These are phyloP conservation scores for Prunus davidiana DNA, from an alignment of 306 rosid genomes.

Conservation along the genomic window DNA sequence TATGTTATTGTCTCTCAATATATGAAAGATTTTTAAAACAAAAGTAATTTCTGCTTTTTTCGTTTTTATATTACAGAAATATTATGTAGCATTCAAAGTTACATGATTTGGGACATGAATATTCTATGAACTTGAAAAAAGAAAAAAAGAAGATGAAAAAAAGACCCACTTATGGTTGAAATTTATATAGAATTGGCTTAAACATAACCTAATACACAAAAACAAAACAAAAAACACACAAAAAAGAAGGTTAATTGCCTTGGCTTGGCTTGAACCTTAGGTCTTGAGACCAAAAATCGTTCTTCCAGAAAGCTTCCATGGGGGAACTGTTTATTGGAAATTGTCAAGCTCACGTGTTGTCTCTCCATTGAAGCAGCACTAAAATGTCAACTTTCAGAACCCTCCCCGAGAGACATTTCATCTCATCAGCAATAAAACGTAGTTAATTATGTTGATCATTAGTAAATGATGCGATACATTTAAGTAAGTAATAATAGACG, in stretches of 20 bases:
- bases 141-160: background rate
- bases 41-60: background rate
- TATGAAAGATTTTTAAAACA: too few relatives aligned
- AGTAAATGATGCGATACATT: background rate
- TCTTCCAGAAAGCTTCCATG: background rate
- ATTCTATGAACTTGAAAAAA: background rate
- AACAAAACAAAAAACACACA: background rate
- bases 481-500: background rate
- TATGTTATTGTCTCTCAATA: too few relatives aligned
- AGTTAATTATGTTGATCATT: background rate
- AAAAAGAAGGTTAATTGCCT: background rate
- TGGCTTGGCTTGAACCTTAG: background rate
- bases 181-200: background rate
- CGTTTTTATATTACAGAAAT: background rate
- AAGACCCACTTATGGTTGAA: background rate
- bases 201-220: background rate
- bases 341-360: background rate
- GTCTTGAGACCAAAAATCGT: background rate
- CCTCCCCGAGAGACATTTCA: background rate
- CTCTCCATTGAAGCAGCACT: background rate
- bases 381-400: background rate
- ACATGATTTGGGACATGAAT: slow-evolving; percentile 9
- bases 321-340: background rate
- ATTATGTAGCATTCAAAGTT: background rate
- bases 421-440: background rate